Conservation (phyloP, 2,329 filamentous ascomycete genomes). For the Onygenales sp. region DNA sequence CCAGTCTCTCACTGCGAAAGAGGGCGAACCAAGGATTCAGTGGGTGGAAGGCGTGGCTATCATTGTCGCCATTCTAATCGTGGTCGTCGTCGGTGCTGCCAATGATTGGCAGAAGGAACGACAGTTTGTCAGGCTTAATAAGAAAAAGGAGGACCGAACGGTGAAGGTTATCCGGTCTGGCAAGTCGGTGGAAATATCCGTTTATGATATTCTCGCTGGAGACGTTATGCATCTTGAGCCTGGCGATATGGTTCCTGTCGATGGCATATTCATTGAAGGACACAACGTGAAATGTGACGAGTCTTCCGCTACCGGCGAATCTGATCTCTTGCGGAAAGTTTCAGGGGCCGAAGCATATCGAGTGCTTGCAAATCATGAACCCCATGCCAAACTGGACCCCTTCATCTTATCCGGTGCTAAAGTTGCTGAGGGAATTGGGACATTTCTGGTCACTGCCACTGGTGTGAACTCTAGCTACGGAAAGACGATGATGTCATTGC, state of each 20-base stretch:
- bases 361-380: conserved; percentile 51
- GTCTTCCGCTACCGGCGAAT: conserved; percentile 68
- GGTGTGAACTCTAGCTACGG: conserved; percentile 67
- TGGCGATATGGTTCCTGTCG: conserved; percentile 62
- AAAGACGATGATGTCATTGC: conserved; percentile 68
- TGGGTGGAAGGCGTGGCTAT: conserved; percentile 63
- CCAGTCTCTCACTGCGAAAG: conserved; percentile 54
- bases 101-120: conserved; percentile 62
- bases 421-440: conserved; percentile 65
- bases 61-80: conserved; percentile 55
- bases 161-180: conserved; percentile 72
- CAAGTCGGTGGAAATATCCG: conserved; percentile 56
- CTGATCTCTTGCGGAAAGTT: conserved; percentile 60
- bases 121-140: conserved; percentile 57
- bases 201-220: conserved; percentile 63
- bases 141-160: conserved; percentile 65
- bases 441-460: conserved; percentile 65
- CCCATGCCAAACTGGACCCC: conserved; percentile 59
- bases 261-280: conserved; percentile 60
- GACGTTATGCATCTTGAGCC: conserved; percentile 65
- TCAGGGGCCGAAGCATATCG: conserved; percentile 55
- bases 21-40: conserved; percentile 42
- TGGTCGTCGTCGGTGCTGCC: conserved; percentile 52
- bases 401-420: conserved; percentile 76
- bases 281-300: conserved; percentile 62